Evolutionary conservation across 306 rosid genomes (phyloP).

Genomic region (Castanospermum australe): DNA sequence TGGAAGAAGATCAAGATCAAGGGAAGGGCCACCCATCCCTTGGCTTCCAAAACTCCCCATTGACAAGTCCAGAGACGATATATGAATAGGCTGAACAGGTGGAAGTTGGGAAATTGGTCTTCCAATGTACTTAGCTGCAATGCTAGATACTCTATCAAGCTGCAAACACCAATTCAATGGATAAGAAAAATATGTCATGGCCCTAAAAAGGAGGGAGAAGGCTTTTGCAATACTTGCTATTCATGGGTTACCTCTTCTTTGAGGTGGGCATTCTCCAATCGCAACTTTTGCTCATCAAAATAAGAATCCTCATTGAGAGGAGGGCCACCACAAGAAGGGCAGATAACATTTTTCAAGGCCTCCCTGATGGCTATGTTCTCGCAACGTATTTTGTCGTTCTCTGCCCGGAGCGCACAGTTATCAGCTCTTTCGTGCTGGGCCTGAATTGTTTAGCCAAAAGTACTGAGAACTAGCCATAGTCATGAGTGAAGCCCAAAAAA

Average conservation of each 20-base stretch:
- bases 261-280: constrained; percentile 85
- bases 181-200: too few relatives aligned
- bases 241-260: constrained; percentile 73
- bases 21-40: constrained; percentile 54
- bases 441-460: constrained; percentile 43
- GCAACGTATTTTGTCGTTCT: constrained; percentile 93
- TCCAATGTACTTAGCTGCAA: constrained; percentile 91
- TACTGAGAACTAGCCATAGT: not conserved
- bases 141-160: constrained; percentile 96
- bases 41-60: constrained; percentile 70
- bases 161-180: constrained; percentile 33
- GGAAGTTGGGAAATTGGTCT: constrained; percentile 95
- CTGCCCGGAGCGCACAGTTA: constrained; percentile 71
- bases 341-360: constrained; percentile 89
- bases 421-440: constrained; percentile 92
- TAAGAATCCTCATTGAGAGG: constrained; percentile 73
- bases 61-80: constrained; percentile 79
- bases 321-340: constrained; percentile 95
- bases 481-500: not conserved
- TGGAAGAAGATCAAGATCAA: constrained; percentile 84
- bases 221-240: not conserved
- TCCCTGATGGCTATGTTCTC: constrained; percentile 93
- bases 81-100: constrained; percentile 74
- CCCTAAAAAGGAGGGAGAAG: not conserved
- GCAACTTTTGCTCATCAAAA: constrained; percentile 82